Evolutionary conservation across 2,329 filamentous ascomycete genomes (phyloP).

Genomic region (Talaromyces sp.): DNA sequence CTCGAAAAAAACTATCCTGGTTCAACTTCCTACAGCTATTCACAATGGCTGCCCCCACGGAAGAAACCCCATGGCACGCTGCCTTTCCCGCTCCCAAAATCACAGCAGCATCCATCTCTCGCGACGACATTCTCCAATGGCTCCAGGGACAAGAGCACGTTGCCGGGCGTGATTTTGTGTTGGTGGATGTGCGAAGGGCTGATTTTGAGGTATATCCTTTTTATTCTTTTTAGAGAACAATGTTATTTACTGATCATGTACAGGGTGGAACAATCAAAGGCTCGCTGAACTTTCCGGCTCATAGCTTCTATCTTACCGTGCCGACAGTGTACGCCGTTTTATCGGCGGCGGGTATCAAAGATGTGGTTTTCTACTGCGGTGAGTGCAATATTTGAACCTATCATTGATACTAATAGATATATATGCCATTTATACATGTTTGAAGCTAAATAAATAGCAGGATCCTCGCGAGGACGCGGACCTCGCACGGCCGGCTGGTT

Average conservation of each 20-base stretch:
- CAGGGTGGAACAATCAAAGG: slow-evolving; percentile 58
- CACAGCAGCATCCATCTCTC: slow-evolving; percentile 23
- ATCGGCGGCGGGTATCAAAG: slow-evolving; percentile 23
- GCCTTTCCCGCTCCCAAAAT: slow-evolving; percentile 35
- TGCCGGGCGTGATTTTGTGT: slow-evolving; percentile 31
- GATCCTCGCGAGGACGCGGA: slow-evolving; percentile 53
- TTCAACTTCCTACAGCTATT: too few relatives aligned
- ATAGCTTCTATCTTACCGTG: slow-evolving; percentile 35
- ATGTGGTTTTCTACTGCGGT: slow-evolving; percentile 42
- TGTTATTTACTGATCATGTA: neutral
- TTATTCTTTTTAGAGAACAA: too few relatives aligned
- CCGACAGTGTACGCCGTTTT: slow-evolving; percentile 32
- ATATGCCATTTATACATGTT: too few relatives aligned
- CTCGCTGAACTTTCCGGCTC: slow-evolving; percentile 47
- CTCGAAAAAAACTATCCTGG: too few relatives aligned
- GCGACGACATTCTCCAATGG: slow-evolving; percentile 34
- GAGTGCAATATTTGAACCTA: slow-evolving; percentile 17
- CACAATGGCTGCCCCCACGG: neutral
- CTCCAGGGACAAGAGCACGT: slow-evolving; percentile 23
- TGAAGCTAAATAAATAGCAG: slow-evolving; percentile 27
- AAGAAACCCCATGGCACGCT: slow-evolving; percentile 14
- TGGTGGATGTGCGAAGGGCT: slow-evolving; percentile 45
- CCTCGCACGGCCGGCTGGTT: slow-evolving; percentile 55
- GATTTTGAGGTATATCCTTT: slow-evolving; percentile 46
- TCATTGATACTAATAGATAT: too few relatives aligned